These are phyloP conservation scores for Vicia sativa DNA, from an alignment of 306 rosid genomes.

Conservation along the genomic window DNA sequence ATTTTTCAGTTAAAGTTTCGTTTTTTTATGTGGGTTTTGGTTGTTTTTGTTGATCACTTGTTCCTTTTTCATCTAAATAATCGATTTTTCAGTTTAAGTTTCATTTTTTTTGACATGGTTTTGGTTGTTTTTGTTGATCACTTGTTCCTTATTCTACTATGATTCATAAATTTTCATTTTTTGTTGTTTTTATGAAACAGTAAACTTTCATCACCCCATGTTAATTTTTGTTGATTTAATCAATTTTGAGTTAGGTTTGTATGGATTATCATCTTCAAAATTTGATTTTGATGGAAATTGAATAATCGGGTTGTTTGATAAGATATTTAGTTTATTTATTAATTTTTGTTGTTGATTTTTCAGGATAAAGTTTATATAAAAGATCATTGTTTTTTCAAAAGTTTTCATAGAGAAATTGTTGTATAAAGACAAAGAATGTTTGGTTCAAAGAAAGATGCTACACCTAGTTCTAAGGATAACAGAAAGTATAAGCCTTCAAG, in stretches of 20 bases:
- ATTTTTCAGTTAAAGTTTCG: too few relatives aligned
- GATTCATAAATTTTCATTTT: not conserved
- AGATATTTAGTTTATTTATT: not conserved
- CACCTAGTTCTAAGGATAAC: slow-evolving; percentile 56
- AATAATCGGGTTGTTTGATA: not conserved
- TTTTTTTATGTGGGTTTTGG: too few relatives aligned
- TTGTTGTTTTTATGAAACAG: not conserved
- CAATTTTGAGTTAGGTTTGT: slow-evolving; percentile 13
- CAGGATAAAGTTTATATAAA: slow-evolving; percentile 31
- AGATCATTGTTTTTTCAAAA: slow-evolving; percentile 32
- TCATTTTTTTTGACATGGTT: too few relatives aligned
- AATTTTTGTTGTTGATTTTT: slow-evolving; percentile 32
- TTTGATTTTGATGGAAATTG: slow-evolving; percentile 23
- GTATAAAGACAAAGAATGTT: slow-evolving; percentile 51
- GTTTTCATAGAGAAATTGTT: not conserved
- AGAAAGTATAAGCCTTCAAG: slow-evolving; percentile 45
- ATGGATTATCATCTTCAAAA: slow-evolving; percentile 5
- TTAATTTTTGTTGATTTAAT: slow-evolving; percentile 9
- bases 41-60: too few relatives aligned
- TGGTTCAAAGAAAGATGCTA: slow-evolving; percentile 63
- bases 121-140: too few relatives aligned
- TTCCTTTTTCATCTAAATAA: too few relatives aligned
- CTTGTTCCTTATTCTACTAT: slow-evolving; percentile 8
- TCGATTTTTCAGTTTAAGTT: too few relatives aligned
- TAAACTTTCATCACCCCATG: slow-evolving; percentile 11